These are phyloP conservation scores for Coelastrella sp. DNA, from an alignment of 139 green algal genomes.

Conservation along the genomic window DNA sequence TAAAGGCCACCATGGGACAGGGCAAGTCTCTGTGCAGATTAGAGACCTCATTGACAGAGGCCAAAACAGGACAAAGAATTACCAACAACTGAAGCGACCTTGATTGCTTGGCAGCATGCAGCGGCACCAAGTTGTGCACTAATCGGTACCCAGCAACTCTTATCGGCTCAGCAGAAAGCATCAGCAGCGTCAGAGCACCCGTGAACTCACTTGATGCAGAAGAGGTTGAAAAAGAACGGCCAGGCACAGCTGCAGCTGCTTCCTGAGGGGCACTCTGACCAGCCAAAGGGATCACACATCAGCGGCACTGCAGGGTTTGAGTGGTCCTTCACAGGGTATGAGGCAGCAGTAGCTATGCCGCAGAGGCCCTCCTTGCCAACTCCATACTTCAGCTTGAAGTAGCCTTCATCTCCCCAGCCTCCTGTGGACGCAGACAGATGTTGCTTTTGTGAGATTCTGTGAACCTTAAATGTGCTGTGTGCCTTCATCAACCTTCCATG, in stretches of 20 bases:
- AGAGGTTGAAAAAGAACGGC: constrained; percentile 53
- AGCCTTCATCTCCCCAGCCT: neutral
- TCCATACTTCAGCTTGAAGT: constrained; percentile 54
- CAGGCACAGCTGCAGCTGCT: constrained; percentile 43
- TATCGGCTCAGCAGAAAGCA: neutral
- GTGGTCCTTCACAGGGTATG: constrained; percentile 80
- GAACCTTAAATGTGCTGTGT: neutral
- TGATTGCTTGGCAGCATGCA: neutral
- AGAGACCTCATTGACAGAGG: no score
- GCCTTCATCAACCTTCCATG: neutral
- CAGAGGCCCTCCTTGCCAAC: constrained; percentile 1
- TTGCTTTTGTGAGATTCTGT: neutral
- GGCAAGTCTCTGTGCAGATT: no score
- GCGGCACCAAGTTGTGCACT: neutral
- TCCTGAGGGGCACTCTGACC: constrained; percentile 41
- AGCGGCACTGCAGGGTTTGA: constrained; percentile 23
- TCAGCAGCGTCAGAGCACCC: neutral
- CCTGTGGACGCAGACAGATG: neutral
- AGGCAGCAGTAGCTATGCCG: constrained; percentile 76
- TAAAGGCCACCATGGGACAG: no score
- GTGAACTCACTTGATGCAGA: constrained; percentile 35
- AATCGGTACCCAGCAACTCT: neutral
- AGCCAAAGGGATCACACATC: constrained; percentile 47
- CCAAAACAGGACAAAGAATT: no score
- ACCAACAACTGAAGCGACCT: no score